Evolutionary conservation across 2,329 filamentous ascomycete species (phyloP).

Genomic region (Arachnomyces sp.): DNA sequence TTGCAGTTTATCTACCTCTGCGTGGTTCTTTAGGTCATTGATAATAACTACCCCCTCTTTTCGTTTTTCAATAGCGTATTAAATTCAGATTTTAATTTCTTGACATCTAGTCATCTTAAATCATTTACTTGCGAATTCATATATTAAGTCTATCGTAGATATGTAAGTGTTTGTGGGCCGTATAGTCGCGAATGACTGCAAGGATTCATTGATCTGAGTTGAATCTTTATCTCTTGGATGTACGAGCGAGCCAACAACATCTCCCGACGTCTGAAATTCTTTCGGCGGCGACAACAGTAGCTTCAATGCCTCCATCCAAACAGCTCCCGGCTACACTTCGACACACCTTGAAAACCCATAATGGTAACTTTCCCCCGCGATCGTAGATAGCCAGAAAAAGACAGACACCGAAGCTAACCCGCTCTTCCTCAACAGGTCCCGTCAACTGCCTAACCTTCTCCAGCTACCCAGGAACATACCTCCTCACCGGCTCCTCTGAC

Average conservation of each 20-base stretch:
- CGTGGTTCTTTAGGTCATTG: conserved; percentile 33
- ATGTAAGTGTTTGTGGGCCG: too few relatives aligned
- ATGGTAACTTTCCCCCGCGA: conserved; percentile 23
- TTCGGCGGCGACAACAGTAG: not conserved
- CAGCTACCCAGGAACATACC: conserved; percentile 63
- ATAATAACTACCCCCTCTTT: conserved; percentile 31
- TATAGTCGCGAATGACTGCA: too few relatives aligned
- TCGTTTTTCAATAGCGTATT: conserved; percentile 31
- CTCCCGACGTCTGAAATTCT: conserved; percentile 1
- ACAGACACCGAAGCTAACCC: not conserved
- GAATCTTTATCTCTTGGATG: conserved; percentile 4
- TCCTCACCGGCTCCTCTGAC: conserved; percentile 81
- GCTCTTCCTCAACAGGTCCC: conserved; percentile 44
- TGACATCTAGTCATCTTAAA: too few relatives aligned
- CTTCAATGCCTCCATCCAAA: conserved; percentile 21
- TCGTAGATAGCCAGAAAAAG: not conserved
- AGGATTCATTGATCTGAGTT: conserved; percentile 3
- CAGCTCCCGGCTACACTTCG: conserved; percentile 32
- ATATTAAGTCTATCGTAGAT: too few relatives aligned
- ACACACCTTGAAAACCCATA: conserved; percentile 40
- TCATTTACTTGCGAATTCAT: too few relatives aligned
- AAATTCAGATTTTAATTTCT: conserved; percentile 20
- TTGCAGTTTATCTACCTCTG: conserved; percentile 27
- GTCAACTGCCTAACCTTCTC: conserved; percentile 68
- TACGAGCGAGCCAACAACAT: conserved; percentile 3